Percentiles rank a stretch among this genome's conserved stretches.
Evolutionary conservation across 106 monocot species (phyloP).

Genomic region (Apostasia shenzhenica): DNA sequence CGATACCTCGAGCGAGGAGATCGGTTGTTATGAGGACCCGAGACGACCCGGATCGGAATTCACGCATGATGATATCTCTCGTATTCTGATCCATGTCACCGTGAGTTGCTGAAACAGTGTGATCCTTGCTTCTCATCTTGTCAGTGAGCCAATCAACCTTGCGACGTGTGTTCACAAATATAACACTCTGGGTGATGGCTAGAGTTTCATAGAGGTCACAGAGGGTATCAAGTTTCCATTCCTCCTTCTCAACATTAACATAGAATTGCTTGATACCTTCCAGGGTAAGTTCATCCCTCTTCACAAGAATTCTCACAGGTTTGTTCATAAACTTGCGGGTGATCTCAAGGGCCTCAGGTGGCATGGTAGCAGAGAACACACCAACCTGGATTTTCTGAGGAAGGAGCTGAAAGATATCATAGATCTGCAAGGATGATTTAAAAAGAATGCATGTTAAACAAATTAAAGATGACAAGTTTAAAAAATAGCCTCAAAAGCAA

Average conservation of each 20-base stretch:
- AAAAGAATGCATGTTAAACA: background rate
- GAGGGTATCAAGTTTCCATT: conserved; percentile 42
- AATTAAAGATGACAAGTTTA: background rate
- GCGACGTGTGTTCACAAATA: conserved; percentile 43
- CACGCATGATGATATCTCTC: conserved; percentile 39
- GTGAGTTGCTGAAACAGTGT: conserved; percentile 11
- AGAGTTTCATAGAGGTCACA: conserved; percentile 39
- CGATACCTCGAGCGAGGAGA: background rate
- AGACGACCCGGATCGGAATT: conserved; percentile 31
- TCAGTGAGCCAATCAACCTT: conserved; percentile 50
- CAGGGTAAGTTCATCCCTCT: conserved; percentile 47
- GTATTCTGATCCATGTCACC: conserved; percentile 33
- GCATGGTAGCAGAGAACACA: conserved; percentile 28
- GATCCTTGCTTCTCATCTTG: conserved; percentile 38
- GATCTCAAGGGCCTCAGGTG: conserved; percentile 28
- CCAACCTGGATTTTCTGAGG: conserved; percentile 25
- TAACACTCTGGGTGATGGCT: conserved; percentile 34
- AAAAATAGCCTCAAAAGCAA: too few relatives aligned
- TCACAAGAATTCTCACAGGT: conserved; percentile 39
- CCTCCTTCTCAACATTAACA: conserved; percentile 53
- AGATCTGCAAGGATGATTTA: conserved; percentile 8
- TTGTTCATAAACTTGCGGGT: conserved; percentile 34
- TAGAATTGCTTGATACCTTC: conserved; percentile 58
- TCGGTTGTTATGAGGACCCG: conserved; percentile 43
- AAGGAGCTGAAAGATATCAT: conserved; percentile 30